Base-by-base conservation (phyloP, 805 yeast species). In the Starmerella apis region DNA sequence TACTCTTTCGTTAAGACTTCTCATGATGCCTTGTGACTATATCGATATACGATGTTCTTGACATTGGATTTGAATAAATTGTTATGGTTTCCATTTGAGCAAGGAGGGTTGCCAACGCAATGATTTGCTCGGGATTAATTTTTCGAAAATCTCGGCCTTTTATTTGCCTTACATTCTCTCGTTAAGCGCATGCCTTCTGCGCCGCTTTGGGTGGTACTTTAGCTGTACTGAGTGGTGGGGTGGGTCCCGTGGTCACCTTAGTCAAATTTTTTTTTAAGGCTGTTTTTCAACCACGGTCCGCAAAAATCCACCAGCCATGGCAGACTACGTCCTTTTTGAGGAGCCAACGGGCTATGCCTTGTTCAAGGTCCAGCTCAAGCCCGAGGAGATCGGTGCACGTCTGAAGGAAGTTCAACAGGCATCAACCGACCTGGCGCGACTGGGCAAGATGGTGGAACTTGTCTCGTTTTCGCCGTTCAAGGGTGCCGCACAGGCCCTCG, bases 401-500 rank as follows among this genome's bases (percentile, higher is more conserved):
- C 75, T 85, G 70, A 83, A 82, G 68, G 98, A 92, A 70, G 97
- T 92, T 39, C 97, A 92, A 73, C 80, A 80, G 60, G 88, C 95
- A 53, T 76, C 86, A 54, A 80, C 76, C 60, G 97, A 92, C 63
- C 77, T 92, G 58, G 81, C 81, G 56, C 76, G 80, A 65, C 88
- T 92, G 67, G 84, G 95, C 62, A 92, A 92, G 72, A 74, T 90
- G 74, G 81, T 92, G 60, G 95, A 88, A 70, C 77, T 92, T 50
- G 94, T 86, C 24, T 84, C 95, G 14, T 92, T 92, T 71, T 95
- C 96, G 53, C 98, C 98, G 46, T 92, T 92, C 78, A 88, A 92
- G 71, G 96, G 96, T 63, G 98, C 98, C 54, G 97, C 98, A 47
- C 97, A 92, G 71, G 98, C 98, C 54, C 78, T 92, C 64, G 97